Base-by-base conservation (phyloP, 495 filamentous ascomycete genomes). In the Cenococcum geophilum region DNA sequence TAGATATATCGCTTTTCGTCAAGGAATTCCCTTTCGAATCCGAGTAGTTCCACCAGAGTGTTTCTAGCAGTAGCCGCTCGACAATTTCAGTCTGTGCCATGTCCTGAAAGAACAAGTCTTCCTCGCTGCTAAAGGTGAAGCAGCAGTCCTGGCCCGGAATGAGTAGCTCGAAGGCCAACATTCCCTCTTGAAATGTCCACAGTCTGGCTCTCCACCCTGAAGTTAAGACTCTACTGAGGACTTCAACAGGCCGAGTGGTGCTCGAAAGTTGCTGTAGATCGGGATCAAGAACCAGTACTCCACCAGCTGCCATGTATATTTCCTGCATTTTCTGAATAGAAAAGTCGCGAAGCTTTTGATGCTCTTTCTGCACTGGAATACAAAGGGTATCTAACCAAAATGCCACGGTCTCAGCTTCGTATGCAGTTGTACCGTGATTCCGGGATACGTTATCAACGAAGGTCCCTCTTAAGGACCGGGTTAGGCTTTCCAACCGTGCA, bases 181-280 rank as follows among this genome's bases (percentile, higher is more conserved):
- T 16, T 21, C 48, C 18, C 20, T 60, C 58, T 57, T 60, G 58
- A 42, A 35, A 60, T 14, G 58, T 60, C 58, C 58, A 60, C 1
- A 60, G 58, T 12, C 58, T 6, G 11, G 22, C 12, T n/a, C 18
- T 27, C 58, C 58, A 60, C 11, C n/a, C 49, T 22, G 43, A 57
- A 22, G n/a, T n/a, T n/a, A n/a, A n/a, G n/a, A n/a, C n/a, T n/a
- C n/a, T n/a, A n/a, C n/a, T n/a, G n/a, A n/a, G n/a, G n/a, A n/a
- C n/a, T n/a, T n/a, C n/a, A n/a, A n/a, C n/a, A n/a, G n/a, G n/a
- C n/a, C n/a, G n/a, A n/a, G n/a, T n/a, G n/a, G n/a, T 22, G 10
- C 14, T 12, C 5, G 48, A 25, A 11, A 59, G 27, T 6, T 32
- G 8, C n/a, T 35, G 6, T 21, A 62, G 1, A 21, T 57, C 54